Percentiles rank a stretch among this genome's conserved stretches.
These are phyloP conservation scores for Ceratonia siliqua DNA, from an alignment of 306 rosid genomes.

Conservation along the genomic window DNA sequence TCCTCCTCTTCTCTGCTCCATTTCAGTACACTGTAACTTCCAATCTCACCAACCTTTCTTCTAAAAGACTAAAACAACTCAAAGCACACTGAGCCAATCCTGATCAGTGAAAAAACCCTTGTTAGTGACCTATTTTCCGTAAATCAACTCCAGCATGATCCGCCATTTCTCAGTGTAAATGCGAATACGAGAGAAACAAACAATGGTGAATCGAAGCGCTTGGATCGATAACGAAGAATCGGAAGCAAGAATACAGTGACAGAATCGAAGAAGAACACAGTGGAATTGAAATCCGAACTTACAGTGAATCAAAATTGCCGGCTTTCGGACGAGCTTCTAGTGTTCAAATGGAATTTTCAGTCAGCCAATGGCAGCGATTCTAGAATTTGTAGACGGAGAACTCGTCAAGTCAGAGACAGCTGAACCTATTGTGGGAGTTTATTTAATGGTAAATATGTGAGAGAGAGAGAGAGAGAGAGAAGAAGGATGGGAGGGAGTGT, in stretches of 20 bases:
- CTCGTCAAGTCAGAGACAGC: slow-evolving; percentile 14
- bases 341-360: neutral
- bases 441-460: neutral
- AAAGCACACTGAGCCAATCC: neutral
- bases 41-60: slow-evolving; percentile 19
- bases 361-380: slow-evolving; percentile 12
- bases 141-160: slow-evolving; percentile 10
- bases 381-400: neutral
- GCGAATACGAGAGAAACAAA: slow-evolving; percentile 21
- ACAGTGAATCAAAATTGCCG: neutral
- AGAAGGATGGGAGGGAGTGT: neutral
- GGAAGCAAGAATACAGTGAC: neutral
- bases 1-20: slow-evolving; percentile 89
- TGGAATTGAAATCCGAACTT: slow-evolving; percentile 20
- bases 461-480: neutral
- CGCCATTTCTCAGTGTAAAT: neutral
- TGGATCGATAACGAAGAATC: slow-evolving; percentile 48
- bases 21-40: slow-evolving; percentile 30
- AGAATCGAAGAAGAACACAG: neutral
- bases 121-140: neutral
- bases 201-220: slow-evolving; percentile 30
- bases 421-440: neutral
- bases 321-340: neutral
- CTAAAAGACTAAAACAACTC: slow-evolving; percentile 29
- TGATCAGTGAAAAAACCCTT: slow-evolving; percentile 15